These are phyloP conservation scores for Aspergillus intermedius DNA, from an alignment of 2,329 filamentous ascomycete species.

Conservation along the genomic window DNA sequence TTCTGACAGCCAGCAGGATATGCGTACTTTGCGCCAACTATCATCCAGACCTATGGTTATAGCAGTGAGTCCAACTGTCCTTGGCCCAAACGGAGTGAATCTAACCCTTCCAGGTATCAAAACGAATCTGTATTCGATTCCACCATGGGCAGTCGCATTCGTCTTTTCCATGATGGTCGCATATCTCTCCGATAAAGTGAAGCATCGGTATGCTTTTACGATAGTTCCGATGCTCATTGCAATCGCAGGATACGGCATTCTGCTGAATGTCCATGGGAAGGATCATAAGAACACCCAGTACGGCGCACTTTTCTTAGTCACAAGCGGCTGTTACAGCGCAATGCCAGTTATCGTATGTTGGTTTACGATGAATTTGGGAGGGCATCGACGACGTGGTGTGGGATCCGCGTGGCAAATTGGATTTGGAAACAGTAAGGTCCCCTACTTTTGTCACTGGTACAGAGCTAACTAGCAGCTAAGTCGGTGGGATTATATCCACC, in stretches of 20 bases:
- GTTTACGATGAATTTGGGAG: slow-evolving; percentile 74
- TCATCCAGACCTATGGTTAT: slow-evolving; percentile 63
- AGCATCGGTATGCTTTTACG: slow-evolving; percentile 69
- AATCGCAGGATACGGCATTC: slow-evolving; percentile 68
- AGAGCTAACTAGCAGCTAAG: slow-evolving; percentile 20
- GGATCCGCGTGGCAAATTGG: slow-evolving; percentile 71
- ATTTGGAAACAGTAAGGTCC: slow-evolving; percentile 58
- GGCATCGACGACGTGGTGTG: slow-evolving; percentile 63
- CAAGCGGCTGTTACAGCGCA: slow-evolving; percentile 73
- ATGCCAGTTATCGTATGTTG: slow-evolving; percentile 83
- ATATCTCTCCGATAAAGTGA: slow-evolving; percentile 60
- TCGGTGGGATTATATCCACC: slow-evolving; percentile 71
- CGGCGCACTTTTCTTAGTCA: slow-evolving; percentile 72
- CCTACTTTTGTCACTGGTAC: neutral
- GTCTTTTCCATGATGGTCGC: slow-evolving; percentile 71
- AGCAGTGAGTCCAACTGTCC: slow-evolving; percentile 23
- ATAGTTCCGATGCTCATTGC: slow-evolving; percentile 61
- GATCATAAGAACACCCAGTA: slow-evolving; percentile 61
- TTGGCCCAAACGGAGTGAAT: neutral
- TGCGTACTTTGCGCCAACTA: slow-evolving; percentile 69
- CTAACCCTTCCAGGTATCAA: slow-evolving; percentile 34
- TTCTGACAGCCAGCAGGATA: slow-evolving; percentile 41
- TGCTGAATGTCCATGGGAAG: slow-evolving; percentile 61
- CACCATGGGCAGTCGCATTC: slow-evolving; percentile 66
- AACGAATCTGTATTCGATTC: slow-evolving; percentile 47